phyloP scores from a whole-genome alignment of 495 filamentous ascomycete species.

The Penicillium fimorum region DNA sequence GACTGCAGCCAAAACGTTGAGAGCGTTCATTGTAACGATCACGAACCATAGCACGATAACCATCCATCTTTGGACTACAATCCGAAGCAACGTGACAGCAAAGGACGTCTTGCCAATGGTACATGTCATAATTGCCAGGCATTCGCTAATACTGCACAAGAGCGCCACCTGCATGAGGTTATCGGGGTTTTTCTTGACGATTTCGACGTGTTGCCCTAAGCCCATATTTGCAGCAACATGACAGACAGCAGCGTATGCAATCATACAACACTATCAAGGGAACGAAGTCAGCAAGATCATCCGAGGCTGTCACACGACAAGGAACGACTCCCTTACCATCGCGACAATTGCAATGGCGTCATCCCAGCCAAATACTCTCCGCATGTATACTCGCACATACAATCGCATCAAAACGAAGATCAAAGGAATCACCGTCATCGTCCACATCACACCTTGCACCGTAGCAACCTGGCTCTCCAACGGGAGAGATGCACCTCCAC shows the following conservation, averaged over 20 bases:
- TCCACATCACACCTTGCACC: conserved; percentile 30
- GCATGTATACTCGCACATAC: conserved; percentile 24
- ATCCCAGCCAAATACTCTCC: conserved; percentile 31
- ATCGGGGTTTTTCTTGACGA: conserved; percentile 17
- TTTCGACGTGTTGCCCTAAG: conserved; percentile 18
- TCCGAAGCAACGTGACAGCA: conserved; percentile 21
- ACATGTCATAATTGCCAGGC: conserved; percentile 26
- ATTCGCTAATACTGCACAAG: conserved; percentile 22
- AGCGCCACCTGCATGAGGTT: conserved; percentile 23
- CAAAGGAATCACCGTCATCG: conserved; percentile 23
- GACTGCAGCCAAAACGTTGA: conserved; percentile 20
- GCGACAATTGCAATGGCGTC: conserved; percentile 26
- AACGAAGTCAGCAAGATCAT: not conserved
- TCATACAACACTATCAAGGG: conserved; percentile 15
- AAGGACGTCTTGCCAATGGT: conserved; percentile 24
- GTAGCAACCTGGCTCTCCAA: conserved; percentile 17
- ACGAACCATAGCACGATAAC: conserved; percentile 19
- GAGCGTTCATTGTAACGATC: conserved; percentile 24
- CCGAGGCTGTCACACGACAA: not conserved
- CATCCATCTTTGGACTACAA: conserved; percentile 25
- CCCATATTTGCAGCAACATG: conserved; percentile 22
- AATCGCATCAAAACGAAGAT: conserved; percentile 24
- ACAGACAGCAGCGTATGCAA: conserved; percentile 27
- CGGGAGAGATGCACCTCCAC: not conserved
- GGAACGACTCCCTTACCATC: conserved; percentile 15